Base-by-base conservation (phyloP, 2,329 filamentous ascomycete species). In the Beauveria scarabaeidicola region DNA sequence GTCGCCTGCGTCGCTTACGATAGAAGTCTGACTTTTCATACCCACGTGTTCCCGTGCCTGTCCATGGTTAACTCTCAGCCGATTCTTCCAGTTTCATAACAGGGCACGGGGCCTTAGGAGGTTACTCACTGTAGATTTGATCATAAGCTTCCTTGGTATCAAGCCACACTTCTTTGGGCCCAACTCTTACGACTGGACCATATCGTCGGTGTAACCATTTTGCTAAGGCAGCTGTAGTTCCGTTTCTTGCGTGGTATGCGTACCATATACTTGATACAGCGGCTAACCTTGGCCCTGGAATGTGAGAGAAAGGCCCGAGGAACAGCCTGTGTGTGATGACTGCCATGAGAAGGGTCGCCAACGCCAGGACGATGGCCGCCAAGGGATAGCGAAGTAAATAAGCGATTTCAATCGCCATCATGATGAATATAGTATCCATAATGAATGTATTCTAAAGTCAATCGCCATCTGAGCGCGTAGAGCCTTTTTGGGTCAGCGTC, bases 11-110 rank as follows among this genome's bases (percentile, higher is more conserved):
- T 17, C 57, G 65, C 75, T 64, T 66, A 81, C 80, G 64, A 53
- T 82, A 82, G 47, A 82, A 82, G 15, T 79, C 75, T 0, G 78
- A 78, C 63, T 82, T 82, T 38, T 78, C 75, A 61, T 74, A 80
- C 1, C 77, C 77, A 43, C 72, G 78, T 6, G 47, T n/a, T 0
- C 75, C 74, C 7, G 71, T 70, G n/a, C 73, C 79, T 82, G 21
- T 19, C 6, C 23, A 46, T 46, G 4, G 23, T 15, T 21, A 6
- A 1, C 7, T 6, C 2, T 25, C 29, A 40, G 1, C 40, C 17
- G 2, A 13, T 5, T 5, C 17, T 7, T 44, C 1, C 7, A 7
- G 7, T 2, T 17, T 15, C 6, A 5, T 3, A 15, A 19, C 7
- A 13, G 5, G 19, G 9, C 5, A 17, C 27, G n/a, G 6, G 23